A percentile compares a stretch with the other conserved stretches of the same genome.
These are phyloP conservation scores for Rhizophora apiculata DNA, from an alignment of 345 rosid species.

Conservation along the genomic window DNA sequence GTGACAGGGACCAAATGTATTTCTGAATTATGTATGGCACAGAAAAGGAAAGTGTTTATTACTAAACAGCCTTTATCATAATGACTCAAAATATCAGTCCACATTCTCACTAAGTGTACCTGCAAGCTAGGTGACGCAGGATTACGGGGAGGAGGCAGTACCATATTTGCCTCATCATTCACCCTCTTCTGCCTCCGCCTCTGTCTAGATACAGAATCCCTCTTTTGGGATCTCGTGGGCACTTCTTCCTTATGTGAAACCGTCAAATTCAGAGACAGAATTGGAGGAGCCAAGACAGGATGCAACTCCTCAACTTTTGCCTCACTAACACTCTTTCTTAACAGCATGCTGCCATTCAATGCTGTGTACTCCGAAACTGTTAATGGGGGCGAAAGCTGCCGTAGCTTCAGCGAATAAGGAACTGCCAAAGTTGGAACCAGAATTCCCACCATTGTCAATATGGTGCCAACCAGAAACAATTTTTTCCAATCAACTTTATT, in stretches of 20 bases:
- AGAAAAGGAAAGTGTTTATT: slow-evolving; percentile 3
- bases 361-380: slow-evolving; percentile 21
- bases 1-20: slow-evolving; percentile 53
- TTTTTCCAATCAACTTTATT: slow-evolving; percentile 55
- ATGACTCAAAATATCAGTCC: not conserved
- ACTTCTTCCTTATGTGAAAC: slow-evolving; percentile 15
- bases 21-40: slow-evolving; percentile 36
- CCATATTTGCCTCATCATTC: slow-evolving; percentile 23
- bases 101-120: slow-evolving; percentile 35
- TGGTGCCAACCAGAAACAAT: slow-evolving; percentile 41
- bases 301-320: slow-evolving; percentile 34
- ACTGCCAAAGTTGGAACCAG: slow-evolving; percentile 45
- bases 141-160: slow-evolving; percentile 38
- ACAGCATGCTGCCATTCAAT: slow-evolving; percentile 39
- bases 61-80: not conserved
- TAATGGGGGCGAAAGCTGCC: slow-evolving; percentile 30
- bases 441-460: slow-evolving; percentile 45
- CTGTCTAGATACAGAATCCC: slow-evolving; percentile 16
- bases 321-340: slow-evolving; percentile 36
- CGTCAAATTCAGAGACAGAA: slow-evolving; percentile 34
- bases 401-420: slow-evolving; percentile 22
- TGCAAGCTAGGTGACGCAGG: slow-evolving; percentile 24
- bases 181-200: slow-evolving; percentile 25
- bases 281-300: slow-evolving; percentile 26
- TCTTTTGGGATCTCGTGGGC: not conserved